These are phyloP conservation scores for Aphanoascus verrucosus DNA, from an alignment of 2,329 filamentous ascomycete genomes.

Conservation along the genomic window DNA sequence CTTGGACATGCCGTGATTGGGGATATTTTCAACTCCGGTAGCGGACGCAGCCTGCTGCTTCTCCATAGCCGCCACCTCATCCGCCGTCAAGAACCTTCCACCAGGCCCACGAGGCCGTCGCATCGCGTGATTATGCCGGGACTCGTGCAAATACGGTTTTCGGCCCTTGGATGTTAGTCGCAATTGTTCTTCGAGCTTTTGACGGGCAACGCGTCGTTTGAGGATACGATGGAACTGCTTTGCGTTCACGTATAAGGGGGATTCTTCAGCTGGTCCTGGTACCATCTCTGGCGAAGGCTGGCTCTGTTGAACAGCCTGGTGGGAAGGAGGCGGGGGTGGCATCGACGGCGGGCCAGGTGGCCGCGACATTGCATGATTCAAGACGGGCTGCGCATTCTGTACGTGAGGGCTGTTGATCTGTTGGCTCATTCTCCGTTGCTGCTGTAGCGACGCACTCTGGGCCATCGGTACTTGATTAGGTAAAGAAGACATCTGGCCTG, in stretches of 20 bases:
- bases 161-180: constrained; percentile 87
- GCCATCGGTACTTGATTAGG: constrained; percentile 25
- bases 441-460: constrained; percentile 25
- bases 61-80: constrained; percentile 87
- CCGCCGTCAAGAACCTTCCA: constrained; percentile 88
- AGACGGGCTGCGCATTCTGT: constrained; percentile 61
- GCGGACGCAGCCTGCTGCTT: constrained; percentile 31
- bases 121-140: constrained; percentile 97
- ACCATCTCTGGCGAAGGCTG: constrained; percentile 72
- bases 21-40: constrained; percentile 28
- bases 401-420: constrained; percentile 62
- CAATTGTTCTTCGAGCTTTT: constrained; percentile 85
- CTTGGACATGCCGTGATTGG: constrained; percentile 9
- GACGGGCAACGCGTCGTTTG: constrained; percentile 83
- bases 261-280: constrained; percentile 65
- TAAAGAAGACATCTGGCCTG: constrained; percentile 44
- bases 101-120: constrained; percentile 84
- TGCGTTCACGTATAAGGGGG: constrained; percentile 92
- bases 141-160: constrained; percentile 95
- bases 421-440: constrained; percentile 60
- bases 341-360: constrained; percentile 43
- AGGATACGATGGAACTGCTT: constrained; percentile 98
- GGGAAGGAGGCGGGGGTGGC: constrained; percentile 40
- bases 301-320: constrained; percentile 54
- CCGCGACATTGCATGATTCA: constrained; percentile 49